Evolutionary conservation across 2,329 filamentous ascomycete species (phyloP).

Genomic region (Botrytis elliptica): DNA sequence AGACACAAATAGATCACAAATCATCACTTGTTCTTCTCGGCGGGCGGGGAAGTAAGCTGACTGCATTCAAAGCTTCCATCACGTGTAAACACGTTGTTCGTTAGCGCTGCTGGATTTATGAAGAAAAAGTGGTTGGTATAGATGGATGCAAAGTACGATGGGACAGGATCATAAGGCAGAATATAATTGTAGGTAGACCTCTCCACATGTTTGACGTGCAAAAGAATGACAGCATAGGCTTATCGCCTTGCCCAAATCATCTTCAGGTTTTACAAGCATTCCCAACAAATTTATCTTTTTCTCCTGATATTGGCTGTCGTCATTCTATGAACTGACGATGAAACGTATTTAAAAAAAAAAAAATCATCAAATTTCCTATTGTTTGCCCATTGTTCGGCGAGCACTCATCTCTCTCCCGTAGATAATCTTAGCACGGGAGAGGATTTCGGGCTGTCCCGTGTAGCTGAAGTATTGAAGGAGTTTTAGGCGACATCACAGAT

Average conservation of each 20-base stretch:
- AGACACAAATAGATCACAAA: background rate
- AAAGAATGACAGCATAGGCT: background rate
- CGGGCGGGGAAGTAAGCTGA: conserved; percentile 21
- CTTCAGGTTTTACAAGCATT: background rate
- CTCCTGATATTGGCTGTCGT: background rate
- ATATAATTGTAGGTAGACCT: background rate
- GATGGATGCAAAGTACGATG: background rate
- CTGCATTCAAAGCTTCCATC: conserved; percentile 8
- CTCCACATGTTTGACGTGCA: background rate
- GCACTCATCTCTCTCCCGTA: background rate
- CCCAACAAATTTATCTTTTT: too few species aligned
- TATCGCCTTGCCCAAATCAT: background rate
- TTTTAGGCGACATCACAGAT: background rate
- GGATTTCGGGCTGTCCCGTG: background rate
- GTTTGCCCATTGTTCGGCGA: background rate
- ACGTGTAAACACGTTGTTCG: background rate
- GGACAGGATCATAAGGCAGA: background rate
- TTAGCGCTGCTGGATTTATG: background rate
- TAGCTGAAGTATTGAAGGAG: background rate
- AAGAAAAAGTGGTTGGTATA: background rate
- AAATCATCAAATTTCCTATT: too few species aligned
- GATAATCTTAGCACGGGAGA: background rate
- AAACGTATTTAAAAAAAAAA: too few species aligned
- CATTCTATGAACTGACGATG: background rate
- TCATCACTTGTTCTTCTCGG: conserved; percentile 2